A percentile compares a stretch with the other conserved stretches of the same genome.
Conservation (phyloP, 2,329 filamentous ascomycete species). For the Trichoderma breve region DNA sequence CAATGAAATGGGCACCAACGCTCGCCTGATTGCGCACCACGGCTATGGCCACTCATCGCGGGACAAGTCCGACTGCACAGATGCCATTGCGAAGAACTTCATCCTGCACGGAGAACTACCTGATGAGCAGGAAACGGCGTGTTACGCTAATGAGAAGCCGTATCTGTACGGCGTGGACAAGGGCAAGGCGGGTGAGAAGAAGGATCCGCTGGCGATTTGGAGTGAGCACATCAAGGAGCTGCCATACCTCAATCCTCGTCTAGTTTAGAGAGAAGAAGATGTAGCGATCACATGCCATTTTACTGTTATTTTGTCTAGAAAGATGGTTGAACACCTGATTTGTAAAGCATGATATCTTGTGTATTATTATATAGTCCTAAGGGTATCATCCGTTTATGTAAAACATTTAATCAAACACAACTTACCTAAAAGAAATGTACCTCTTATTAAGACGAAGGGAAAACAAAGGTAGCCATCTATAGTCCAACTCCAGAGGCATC, state of each 20-base stretch:
- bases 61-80: conserved; percentile 47
- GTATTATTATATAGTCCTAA: background rate
- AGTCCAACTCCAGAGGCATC: background rate
- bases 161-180: conserved; percentile 40
- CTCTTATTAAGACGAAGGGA: background rate
- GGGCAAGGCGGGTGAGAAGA: background rate
- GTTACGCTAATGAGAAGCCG: conserved; percentile 48
- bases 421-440: background rate
- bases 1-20: conserved; percentile 47
- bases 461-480: background rate
- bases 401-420: background rate
- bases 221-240: conserved; percentile 23
- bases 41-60: conserved; percentile 49
- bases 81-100: conserved; percentile 39
- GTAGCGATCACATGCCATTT: background rate
- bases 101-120: conserved; percentile 44
- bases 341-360: background rate
- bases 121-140: conserved; percentile 41
- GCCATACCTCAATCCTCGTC: background rate
- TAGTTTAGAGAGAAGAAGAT: background rate
- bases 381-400: background rate
- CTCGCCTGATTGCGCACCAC: conserved; percentile 48
- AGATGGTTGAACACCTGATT: background rate
- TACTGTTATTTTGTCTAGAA: background rate
- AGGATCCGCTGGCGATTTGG: conserved; percentile 23